Percentiles rank a stretch among this genome's conserved stretches.
These are phyloP conservation scores for Calonectria henricotiae DNA, from an alignment of 2,329 filamentous ascomycete genomes.

Conservation along the genomic window DNA sequence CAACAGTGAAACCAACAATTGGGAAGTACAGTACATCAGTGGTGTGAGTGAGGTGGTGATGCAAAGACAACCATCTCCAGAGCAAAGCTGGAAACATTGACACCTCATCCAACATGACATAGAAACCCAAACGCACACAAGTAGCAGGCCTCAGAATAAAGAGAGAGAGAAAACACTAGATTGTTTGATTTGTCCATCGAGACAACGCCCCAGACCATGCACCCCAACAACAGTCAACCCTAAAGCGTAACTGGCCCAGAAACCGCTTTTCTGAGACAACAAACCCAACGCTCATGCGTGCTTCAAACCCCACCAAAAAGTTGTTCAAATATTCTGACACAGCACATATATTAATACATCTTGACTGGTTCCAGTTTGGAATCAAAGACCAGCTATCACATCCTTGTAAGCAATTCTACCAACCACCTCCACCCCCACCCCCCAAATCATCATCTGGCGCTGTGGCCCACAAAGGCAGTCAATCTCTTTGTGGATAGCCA, in stretches of 20 bases:
- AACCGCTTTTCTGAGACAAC: constrained; percentile 1
- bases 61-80: no score
- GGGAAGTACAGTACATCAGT: no score
- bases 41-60: no score
- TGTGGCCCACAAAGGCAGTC: neutral
- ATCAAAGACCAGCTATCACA: no score
- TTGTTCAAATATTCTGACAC: neutral
- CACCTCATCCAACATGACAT: no score
- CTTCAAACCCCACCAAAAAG: neutral
- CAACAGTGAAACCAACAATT: no score
- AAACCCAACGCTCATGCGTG: neutral
- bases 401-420: no score
- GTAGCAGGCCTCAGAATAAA: no score
- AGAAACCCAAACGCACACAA: neutral
- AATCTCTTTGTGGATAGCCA: neutral
- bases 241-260: neutral
- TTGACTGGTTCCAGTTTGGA: no score
- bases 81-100: no score
- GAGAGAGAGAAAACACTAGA: neutral
- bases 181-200: neutral
- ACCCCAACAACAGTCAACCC: neutral
- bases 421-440: no score
- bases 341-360: neutral
- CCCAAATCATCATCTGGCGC: neutral
- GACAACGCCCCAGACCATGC: neutral